Evolutionary conservation across 2,329 filamentous ascomycete genomes (phyloP).

Genomic region (Stagonosporopsis chrysanthemi): DNA sequence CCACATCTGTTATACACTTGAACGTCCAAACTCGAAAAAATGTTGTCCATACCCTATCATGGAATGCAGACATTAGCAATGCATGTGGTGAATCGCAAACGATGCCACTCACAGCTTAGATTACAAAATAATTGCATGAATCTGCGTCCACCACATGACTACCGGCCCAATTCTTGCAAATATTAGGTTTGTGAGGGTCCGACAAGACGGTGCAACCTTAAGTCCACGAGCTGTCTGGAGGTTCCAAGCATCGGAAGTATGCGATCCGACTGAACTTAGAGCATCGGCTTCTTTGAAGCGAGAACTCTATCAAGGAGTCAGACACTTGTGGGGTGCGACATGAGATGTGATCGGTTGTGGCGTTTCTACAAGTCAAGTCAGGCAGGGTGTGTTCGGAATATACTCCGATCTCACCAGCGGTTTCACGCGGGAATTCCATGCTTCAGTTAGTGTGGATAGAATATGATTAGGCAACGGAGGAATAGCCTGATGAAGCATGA

Average conservation of each 20-base stretch:
- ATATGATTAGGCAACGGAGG: conserved; percentile 10
- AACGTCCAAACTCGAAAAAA: neutral
- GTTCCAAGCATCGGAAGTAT: neutral
- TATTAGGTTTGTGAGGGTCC: neutral
- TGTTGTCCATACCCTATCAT: neutral
- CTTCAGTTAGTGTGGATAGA: conserved; percentile 2
- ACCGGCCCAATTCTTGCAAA: neutral
- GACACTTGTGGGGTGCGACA: neutral
- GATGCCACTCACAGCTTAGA: conserved; percentile 2
- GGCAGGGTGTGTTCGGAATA: conserved; percentile 2
- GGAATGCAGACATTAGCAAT: neutral
- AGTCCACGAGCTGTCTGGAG: conserved; percentile 1
- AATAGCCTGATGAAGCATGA: conserved; percentile 14
- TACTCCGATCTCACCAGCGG: conserved; percentile 16
- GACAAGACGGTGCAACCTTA: conserved; percentile 7
- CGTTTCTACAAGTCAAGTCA: conserved; percentile 1
- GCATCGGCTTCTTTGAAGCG: neutral
- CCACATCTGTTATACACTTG: neutral
- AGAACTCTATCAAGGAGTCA: conserved; percentile 2
- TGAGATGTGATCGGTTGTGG: conserved; percentile 14
- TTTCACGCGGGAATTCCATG: conserved; percentile 8
- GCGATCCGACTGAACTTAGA: neutral
- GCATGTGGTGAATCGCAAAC: conserved; percentile 7
- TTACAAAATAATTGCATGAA: neutral
- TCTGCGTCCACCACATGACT: neutral